A percentile compares a stretch with the other conserved stretches of the same genome.
phyloP scores from a whole-genome alignment of 1,139 yeast genomes.

The Blastobotrys malaysiensis region DNA sequence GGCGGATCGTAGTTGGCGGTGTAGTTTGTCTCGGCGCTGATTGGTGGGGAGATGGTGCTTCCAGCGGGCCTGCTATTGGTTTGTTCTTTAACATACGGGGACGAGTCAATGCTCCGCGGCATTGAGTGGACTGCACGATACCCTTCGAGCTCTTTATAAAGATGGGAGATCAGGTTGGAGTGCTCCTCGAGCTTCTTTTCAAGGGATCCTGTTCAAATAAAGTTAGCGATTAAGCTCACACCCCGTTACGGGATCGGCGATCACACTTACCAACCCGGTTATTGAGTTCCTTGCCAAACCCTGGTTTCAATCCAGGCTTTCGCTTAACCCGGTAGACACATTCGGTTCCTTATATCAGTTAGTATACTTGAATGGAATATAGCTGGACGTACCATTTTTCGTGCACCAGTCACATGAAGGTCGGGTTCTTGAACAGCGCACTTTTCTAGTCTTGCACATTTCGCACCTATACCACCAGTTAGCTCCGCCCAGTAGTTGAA shows the following conservation, averaged over 20 bases:
- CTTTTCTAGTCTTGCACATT: conserved; percentile 21
- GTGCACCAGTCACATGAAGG: conserved; percentile 20
- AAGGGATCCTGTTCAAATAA: conserved; percentile 7
- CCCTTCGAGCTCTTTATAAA: conserved; percentile 4
- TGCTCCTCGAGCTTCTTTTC: conserved; percentile 13
- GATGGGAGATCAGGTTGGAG: conserved; percentile 4
- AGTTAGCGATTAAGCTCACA: not conserved
- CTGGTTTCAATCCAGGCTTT: conserved; percentile 22
- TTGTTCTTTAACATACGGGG: not conserved
- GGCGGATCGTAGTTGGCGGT: not conserved
- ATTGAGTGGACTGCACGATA: not conserved
- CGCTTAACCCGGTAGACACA: conserved; percentile 19
- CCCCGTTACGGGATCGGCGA: no score
- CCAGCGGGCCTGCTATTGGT: not conserved
- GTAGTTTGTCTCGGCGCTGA: not conserved
- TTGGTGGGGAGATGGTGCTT: not conserved
- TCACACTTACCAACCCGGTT: conserved; percentile 16
- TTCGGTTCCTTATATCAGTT: conserved; percentile 11
- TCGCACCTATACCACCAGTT: conserved; percentile 14
- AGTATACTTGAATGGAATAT: not conserved
- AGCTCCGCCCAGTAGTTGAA: no score
- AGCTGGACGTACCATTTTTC: conserved; percentile 15
- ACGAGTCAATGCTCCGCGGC: not conserved
- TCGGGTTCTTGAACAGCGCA: conserved; percentile 18
- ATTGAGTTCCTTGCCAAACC: conserved; percentile 21